Base-by-base conservation (phyloP, 768 basidiomycete genomes). In the Tricholoma terreum region DNA sequence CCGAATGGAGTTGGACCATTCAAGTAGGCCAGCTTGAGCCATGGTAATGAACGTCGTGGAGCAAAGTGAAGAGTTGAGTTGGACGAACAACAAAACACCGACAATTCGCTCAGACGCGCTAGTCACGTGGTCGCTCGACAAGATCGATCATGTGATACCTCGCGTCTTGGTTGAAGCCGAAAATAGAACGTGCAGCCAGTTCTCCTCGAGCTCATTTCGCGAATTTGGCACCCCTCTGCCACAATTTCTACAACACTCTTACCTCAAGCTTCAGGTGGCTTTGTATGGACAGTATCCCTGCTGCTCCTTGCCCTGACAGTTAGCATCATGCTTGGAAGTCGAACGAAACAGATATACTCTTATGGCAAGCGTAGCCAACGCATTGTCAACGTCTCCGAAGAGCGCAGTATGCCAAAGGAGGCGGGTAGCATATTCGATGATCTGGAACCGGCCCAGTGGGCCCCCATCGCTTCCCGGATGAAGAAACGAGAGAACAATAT, bases 1-100 rank as follows among this genome's bases (percentile, higher is more conserved):
- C 45, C 87, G 80, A 50, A 92, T 81, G 21, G 80, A 74, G 58
- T 86, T 79, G 55, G 83, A 82, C 91, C 91, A 93, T 68, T 77
- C 74, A 27, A 84, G 65, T 15, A 91, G 80, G n/a, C 86, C 85
- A 12, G 72, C 60, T 50, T 79, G 73, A 22, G 74, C 27, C 46
- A 49, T 49, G 27, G 30, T 46, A 46, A 27, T 27, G 45, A 46
- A 46, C 22, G 43, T 48, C 14, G 46, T 48, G 15, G 46, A 30
- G n/a, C 35, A 40, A 40, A 50, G 52, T 19, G 22, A 27, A 22
- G 14, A 27, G 27, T 30, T 30, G 22, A 27, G 24, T 27, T 27
- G 24, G 24, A 27, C 24, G 22, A 15, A 5, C 11, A 24, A n/a
- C n/a, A n/a, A n/a, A 30, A 27, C 6, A 27, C 22, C 8, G 24